These are phyloP conservation scores for Grosmannia serpens DNA, from an alignment of 2,329 filamentous ascomycete species.

Conservation along the genomic window DNA sequence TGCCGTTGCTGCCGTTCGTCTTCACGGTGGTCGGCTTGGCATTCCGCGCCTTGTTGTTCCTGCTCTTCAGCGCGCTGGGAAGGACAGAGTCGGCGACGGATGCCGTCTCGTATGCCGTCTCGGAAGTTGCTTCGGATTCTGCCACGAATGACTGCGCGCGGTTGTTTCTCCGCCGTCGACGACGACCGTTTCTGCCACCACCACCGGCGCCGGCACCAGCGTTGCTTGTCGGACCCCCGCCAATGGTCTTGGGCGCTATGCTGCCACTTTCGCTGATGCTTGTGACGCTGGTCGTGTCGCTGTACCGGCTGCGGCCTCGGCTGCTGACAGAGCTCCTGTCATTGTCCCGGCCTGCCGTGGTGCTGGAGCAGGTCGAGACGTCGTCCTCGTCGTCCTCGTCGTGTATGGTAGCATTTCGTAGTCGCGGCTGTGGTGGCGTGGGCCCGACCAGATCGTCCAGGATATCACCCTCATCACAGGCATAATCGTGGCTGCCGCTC, in stretches of 20 bases:
- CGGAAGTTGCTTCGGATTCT: not conserved
- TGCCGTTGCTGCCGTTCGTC: not conserved
- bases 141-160: not conserved
- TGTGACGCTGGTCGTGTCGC: not conserved
- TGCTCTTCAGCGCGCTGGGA: not conserved
- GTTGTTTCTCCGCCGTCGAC: not conserved
- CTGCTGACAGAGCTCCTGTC: not conserved
- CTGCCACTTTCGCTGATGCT: not conserved
- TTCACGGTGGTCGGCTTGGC: not conserved
- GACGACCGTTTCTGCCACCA: not conserved
- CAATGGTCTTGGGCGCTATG: not conserved
- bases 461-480: constrained; percentile 5
- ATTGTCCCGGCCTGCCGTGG: not conserved
- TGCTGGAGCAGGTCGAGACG: not conserved
- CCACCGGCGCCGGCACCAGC: not conserved
- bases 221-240: not conserved
- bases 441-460: constrained; percentile 4
- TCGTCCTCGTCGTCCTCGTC: not conserved
- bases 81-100: not conserved
- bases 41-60: not conserved
- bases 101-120: not conserved
- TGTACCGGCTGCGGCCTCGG: not conserved
- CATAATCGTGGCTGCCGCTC: not conserved
- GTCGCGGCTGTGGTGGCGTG: not conserved
- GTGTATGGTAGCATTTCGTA: not conserved